phyloP scores from a whole-genome alignment of 2,329 filamentous ascomycete genomes.

The Talaromyces sp. region DNA sequence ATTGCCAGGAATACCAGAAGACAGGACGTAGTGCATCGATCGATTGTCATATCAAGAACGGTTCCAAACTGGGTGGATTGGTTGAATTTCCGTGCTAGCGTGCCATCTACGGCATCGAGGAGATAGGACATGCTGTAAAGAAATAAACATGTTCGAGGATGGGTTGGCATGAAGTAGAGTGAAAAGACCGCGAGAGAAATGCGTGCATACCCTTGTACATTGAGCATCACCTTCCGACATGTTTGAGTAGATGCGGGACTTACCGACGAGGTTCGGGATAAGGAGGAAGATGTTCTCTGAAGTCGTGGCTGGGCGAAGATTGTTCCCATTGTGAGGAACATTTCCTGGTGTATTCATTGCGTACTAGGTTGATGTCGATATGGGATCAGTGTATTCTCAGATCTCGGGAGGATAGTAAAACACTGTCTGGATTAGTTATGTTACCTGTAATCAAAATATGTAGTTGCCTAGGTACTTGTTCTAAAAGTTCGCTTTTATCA shows the following conservation, averaged over 20 bases:
- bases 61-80: conserved; percentile 95
- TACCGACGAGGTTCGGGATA: conserved; percentile 7
- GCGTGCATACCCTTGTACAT: conserved; percentile 61
- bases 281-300: conserved; percentile 4
- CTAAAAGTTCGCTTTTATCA: too few species aligned
- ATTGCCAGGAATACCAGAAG: conserved; percentile 89
- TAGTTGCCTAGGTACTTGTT: too few species aligned
- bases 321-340: neutral
- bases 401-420: too few species aligned
- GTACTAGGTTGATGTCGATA: too few species aligned
- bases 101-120: conserved; percentile 89
- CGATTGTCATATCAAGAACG: conserved; percentile 97
- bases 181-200: conserved; percentile 80
- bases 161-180: conserved; percentile 97
- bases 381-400: too few species aligned
- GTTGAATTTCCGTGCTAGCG: conserved; percentile 76
- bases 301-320: neutral
- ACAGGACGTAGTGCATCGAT: conserved; percentile 93
- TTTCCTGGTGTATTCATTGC: neutral
- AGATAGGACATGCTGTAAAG: conserved; percentile 87
- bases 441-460: too few species aligned
- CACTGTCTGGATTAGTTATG: too few species aligned
- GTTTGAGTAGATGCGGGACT: neutral
- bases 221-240: neutral
- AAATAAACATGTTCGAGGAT: conserved; percentile 85